Evolutionary conservation across 2,329 filamentous ascomycete species (phyloP), one percentile per base, ranked within the genome.

Genomic region (Colletotrichum tropicale): DNA sequence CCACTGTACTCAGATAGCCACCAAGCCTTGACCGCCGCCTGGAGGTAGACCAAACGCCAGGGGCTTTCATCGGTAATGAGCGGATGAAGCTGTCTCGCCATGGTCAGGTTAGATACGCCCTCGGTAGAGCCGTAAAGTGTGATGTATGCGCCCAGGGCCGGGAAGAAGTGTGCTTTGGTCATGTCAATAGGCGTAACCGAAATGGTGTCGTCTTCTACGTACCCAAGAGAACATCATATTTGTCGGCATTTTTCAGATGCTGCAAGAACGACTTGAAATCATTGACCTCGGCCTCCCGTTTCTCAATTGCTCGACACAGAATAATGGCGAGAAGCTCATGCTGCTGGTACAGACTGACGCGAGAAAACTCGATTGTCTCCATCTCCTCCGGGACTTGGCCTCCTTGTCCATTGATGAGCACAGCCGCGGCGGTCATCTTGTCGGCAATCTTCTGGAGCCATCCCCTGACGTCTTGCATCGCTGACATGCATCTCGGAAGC

Each of bases 1-100:
- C 95, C 95, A 78, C 95, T 97, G 85, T 98, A 98, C 81, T 98
- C 96, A 36, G 95, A 93, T 62, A 98, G 90, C 97, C 97, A 99
- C 90, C 95, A 96, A 6, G 94, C 91, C 70, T 92, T 90, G 15
- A 96, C 90, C 5, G 95, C 94, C 61, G 96, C 95, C 80, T 96
- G 94, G 15, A 98, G 89, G 79, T 93, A 94, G 18, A 93, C 88
- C 52, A 98, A 83, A 26, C 90, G 88, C 94, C 96, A 98, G 18
- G 89, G 86, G 56, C 93, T 88, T 75, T 92, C 91, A 66, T 96
- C 94, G 61, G 91, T 87, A 26, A 98, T 88, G 43, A 92, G 87
- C 16, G 89, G 85, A 81, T 98, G 93, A 2, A 98, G 85, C 52
- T 92, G 88, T 78, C 94, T 91, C 15, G 94, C 94, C 78, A 95